Evolutionary conservation across 805 yeast genomes (phyloP).

Genomic region (Pichia phayaonensis): DNA sequence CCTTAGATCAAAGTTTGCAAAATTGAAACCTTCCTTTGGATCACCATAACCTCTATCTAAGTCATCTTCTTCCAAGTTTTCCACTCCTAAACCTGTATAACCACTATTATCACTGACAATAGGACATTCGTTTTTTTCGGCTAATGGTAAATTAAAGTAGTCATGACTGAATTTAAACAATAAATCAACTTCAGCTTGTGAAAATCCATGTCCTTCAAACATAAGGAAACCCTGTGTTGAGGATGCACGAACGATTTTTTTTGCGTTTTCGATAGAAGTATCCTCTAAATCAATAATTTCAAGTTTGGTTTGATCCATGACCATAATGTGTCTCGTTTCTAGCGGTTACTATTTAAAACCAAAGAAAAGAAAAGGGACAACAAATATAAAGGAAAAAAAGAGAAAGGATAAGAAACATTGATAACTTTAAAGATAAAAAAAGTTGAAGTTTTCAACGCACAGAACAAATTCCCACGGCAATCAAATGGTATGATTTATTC

Average conservation of each 20-base stretch:
- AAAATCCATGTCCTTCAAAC: constrained; percentile 45
- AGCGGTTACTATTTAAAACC: neutral
- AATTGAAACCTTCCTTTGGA: constrained; percentile 54
- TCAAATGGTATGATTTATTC: no score
- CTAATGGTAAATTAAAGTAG: constrained; percentile 34
- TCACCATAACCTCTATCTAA: constrained; percentile 35
- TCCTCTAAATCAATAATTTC: constrained; percentile 37
- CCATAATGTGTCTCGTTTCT: neutral
- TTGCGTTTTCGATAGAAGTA: constrained; percentile 28
- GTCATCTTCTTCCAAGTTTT: constrained; percentile 33
- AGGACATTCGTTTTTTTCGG: constrained; percentile 41
- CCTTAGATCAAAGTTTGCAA: constrained; percentile 44
- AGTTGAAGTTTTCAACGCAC: no score
- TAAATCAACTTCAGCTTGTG: constrained; percentile 33
- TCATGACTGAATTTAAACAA: constrained; percentile 20
- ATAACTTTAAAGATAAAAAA: no score
- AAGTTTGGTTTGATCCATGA: constrained; percentile 27
- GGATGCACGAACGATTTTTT: constrained; percentile 37
- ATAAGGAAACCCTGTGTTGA: constrained; percentile 44
- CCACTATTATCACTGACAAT: constrained; percentile 48
- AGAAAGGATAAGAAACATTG: no score
- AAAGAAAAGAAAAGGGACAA: neutral
- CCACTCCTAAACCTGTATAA: constrained; percentile 33
- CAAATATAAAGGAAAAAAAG: neutral
- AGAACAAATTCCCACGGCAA: no score